Conservation (phyloP, 352 stramenopile genomes). For the Globisporangium cylindrosporum region DNA sequence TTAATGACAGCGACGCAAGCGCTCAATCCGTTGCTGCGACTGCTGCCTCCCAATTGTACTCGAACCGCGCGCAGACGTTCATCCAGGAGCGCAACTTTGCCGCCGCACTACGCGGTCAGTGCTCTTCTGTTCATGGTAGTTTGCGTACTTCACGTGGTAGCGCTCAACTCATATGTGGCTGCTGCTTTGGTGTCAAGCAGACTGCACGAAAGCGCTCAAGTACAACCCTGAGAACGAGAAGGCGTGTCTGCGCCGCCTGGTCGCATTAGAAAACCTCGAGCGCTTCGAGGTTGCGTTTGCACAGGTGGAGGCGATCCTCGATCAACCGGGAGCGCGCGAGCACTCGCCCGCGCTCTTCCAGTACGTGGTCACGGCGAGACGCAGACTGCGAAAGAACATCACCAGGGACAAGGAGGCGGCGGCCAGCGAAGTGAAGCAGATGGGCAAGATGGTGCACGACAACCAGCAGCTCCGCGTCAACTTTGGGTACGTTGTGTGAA, state of each 20-base stretch:
- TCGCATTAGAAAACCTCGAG: slow-evolving; percentile 77
- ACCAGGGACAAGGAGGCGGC: slow-evolving; percentile 50
- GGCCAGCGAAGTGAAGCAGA: slow-evolving; percentile 42
- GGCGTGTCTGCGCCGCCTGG: slow-evolving; percentile 50
- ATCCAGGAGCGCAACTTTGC: slow-evolving; percentile 78
- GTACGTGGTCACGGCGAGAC: slow-evolving; percentile 46
- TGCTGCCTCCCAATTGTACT: slow-evolving; percentile 41
- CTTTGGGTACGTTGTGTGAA: slow-evolving; percentile 45
- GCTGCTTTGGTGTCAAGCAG: not conserved
- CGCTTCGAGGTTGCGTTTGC: slow-evolving; percentile 61
- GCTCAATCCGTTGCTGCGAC: not conserved
- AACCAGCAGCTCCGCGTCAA: slow-evolving; percentile 81
- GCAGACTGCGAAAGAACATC: slow-evolving; percentile 55
- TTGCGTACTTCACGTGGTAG: not conserved
- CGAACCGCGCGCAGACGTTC: slow-evolving; percentile 65
- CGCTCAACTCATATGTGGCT: not conserved
- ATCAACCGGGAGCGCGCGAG: slow-evolving; percentile 12
- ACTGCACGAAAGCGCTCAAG: slow-evolving; percentile 52
- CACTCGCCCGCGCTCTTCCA: slow-evolving; percentile 38
- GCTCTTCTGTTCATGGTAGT: not conserved
- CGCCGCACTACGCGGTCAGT: slow-evolving; percentile 47
- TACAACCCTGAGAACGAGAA: slow-evolving; percentile 64
- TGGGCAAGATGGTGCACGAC: slow-evolving; percentile 75
- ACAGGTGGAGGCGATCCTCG: slow-evolving; percentile 44
- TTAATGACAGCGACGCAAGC: not conserved